Evolutionary conservation across 2,329 filamentous ascomycete genomes (phyloP), one percentile per base, ranked within the genome.

Genomic region (Lojkania enalia): DNA sequence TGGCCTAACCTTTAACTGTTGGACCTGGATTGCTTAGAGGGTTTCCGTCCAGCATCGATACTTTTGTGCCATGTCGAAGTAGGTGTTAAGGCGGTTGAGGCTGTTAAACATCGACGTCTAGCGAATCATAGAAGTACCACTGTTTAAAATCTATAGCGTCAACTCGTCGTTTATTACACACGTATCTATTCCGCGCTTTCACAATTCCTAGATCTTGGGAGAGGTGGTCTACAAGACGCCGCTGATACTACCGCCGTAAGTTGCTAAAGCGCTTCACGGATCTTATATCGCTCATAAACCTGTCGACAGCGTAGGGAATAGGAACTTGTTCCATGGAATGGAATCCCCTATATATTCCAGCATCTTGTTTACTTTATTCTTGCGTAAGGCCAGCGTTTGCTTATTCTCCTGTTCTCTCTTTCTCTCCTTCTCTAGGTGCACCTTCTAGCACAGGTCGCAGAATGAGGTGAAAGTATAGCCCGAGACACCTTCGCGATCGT

Each of bases 111-210:
- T 39, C 15, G 15, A 39, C 15, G 29, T 39, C 36, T 39, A 39
- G 36, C 20, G 15, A 39, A 39, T 39, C 15, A 39, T 39, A 39
- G 20, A 39, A 37, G 18, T 37, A 19, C 21, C 2, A n/a, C n/a
- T n/a, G n/a, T n/a, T n/a, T n/a, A n/a, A 41, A 46, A 15, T 46
- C 36, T 7, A 46, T 46, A 46, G 36, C 37, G 14, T 46, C 20
- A 33, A 46, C 36, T 21, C 29, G 36, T 20, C 2, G 20, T 29
- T 40, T 46, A 15, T 41, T 41, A 20, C 37, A 46, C 20, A 41
- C 20, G 19, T 41, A 46, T 35, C 27, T 40, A 27, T 41, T 41
- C 32, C 29, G 30, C 29, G 19, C 23, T 33, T 41, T 46, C 16
- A 35, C 14, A 20, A 46, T 40, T 29, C 35, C 19, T 35, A 46